These are phyloP conservation scores for Raphidocelis subcapitata DNA, from an alignment of 139 green algal genomes.

Conservation along the genomic window DNA sequence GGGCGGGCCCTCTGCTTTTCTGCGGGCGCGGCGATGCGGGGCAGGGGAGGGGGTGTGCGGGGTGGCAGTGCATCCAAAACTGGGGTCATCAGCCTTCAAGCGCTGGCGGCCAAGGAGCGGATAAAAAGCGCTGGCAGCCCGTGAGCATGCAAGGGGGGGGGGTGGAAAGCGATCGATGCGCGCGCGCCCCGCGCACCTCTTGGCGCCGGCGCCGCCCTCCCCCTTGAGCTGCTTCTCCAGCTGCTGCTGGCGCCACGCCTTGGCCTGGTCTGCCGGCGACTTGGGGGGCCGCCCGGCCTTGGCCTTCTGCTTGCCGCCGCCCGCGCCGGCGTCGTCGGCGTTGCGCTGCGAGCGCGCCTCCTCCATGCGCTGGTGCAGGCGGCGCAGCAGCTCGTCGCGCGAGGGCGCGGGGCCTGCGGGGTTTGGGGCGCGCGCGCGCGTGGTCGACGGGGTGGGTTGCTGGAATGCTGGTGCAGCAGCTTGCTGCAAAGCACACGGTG, in stretches of 20 bases:
- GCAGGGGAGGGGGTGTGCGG: not conserved
- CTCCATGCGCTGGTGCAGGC: slow-evolving; percentile 62
- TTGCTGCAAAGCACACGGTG: too few relatives aligned
- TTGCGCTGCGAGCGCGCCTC: slow-evolving; percentile 9
- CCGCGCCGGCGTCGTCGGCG: not conserved
- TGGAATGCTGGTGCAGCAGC: too few relatives aligned
- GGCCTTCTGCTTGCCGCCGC: not conserved
- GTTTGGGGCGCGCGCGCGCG: too few relatives aligned
- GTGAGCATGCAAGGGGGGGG: not conserved
- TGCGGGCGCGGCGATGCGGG: not conserved
- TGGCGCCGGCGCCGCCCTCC: not conserved
- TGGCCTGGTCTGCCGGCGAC: slow-evolving; percentile 26
- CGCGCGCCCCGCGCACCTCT: not conserved
- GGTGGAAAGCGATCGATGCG: not conserved
- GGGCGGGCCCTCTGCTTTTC: not conserved
- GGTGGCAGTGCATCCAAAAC: not conserved
- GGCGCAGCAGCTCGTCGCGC: slow-evolving; percentile 56
- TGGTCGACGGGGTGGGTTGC: too few relatives aligned
- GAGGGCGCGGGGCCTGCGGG: slow-evolving; percentile 25
- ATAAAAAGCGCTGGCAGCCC: not conserved
- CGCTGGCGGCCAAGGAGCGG: too few relatives aligned
- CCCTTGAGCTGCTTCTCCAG: slow-evolving; percentile 35
- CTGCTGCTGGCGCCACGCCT: slow-evolving; percentile 43
- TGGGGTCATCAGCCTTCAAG: not conserved
- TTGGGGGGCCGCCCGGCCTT: slow-evolving; percentile 1